A percentile compares a stretch with the other conserved stretches of the same genome.
Conservation (phyloP, 768 basidiomycete genomes). For the Chalciporus chontae region DNA sequence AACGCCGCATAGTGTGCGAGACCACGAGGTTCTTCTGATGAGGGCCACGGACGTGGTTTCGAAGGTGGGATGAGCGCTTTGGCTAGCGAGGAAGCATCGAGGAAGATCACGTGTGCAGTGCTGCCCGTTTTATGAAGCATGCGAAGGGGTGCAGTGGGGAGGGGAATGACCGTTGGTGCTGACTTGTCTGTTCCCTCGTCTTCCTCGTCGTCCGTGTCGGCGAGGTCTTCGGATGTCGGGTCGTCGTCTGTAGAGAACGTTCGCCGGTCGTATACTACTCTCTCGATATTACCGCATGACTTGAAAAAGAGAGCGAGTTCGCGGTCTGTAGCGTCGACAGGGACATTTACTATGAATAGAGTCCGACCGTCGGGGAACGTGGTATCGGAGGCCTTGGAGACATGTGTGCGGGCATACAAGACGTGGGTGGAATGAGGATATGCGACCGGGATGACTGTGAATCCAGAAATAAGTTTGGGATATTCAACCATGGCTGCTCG, state of each 20-base stretch:
- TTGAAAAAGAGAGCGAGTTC: constrained; percentile 79
- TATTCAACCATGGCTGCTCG: not conserved
- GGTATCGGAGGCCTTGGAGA: constrained; percentile 39
- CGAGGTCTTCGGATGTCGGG: constrained; percentile 6
- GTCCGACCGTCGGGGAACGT: constrained; percentile 59
- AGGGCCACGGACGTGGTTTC: constrained; percentile 65
- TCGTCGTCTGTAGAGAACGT: constrained; percentile 17
- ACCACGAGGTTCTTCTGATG: constrained; percentile 59
- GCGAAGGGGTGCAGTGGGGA: constrained; percentile 55
- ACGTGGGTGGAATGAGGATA: constrained; percentile 54
- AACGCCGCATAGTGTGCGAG: constrained; percentile 66
- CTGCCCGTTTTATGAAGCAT: constrained; percentile 59
- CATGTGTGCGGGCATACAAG: constrained; percentile 73
- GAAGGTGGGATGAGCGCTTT: constrained; percentile 53
- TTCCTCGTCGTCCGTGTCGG: constrained; percentile 31
- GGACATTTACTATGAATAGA: constrained; percentile 85
- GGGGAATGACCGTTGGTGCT: constrained; percentile 51
- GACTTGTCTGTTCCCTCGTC: constrained; percentile 3
- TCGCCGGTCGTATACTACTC: constrained; percentile 60
- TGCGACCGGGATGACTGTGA: constrained; percentile 36
- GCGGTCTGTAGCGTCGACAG: constrained; percentile 82
- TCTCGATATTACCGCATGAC: constrained; percentile 71
- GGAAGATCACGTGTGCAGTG: constrained; percentile 67
- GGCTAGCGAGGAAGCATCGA: constrained; percentile 69
- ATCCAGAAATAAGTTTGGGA: constrained; percentile 31